These are phyloP conservation scores for Eimeria maxima DNA, from an alignment of 169 alveolate genomes.

Conservation along the genomic window DNA sequence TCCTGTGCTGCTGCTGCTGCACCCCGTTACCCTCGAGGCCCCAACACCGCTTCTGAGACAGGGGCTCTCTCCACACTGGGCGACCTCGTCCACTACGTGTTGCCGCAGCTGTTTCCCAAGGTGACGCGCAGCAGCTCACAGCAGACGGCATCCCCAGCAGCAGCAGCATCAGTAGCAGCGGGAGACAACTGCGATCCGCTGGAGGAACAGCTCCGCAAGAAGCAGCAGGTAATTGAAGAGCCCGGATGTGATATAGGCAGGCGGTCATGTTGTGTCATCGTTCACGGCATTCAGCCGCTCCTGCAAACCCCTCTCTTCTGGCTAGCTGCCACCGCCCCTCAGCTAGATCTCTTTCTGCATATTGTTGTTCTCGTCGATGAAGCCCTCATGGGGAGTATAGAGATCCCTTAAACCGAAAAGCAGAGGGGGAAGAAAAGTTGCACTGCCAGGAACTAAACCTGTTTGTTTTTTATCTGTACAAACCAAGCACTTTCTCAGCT, in stretches of 20 bases:
- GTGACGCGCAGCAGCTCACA: not conserved
- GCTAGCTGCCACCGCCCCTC: constrained; percentile 75
- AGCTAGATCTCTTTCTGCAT: constrained; percentile 71
- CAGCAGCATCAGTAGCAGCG: not conserved
- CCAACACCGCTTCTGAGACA: not conserved
- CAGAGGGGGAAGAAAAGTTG: not conserved
- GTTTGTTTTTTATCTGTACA: too few species aligned
- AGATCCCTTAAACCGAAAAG: not conserved
- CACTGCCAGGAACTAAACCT: not conserved
- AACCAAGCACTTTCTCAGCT: too few species aligned
- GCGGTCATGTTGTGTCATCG: constrained; percentile 70
- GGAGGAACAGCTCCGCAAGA: constrained; percentile 14
- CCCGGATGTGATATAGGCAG: constrained; percentile 19
- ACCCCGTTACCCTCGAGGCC: not conserved
- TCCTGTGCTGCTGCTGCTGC: constrained; percentile 27
- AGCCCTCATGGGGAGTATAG: constrained; percentile 57
- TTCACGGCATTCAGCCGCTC: constrained; percentile 78
- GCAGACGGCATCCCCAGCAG: not conserved
- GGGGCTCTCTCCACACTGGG: constrained; percentile 76
- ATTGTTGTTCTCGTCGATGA: constrained; percentile 71
- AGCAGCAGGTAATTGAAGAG: constrained; percentile 24
- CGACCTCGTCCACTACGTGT: constrained; percentile 60
- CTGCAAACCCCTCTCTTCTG: constrained; percentile 79
- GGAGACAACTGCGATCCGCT: not conserved
- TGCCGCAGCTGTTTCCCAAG: constrained; percentile 81